Evolutionary conservation across 768 basidiomycete genomes (phyloP).

Genomic region (Naganishia onofrii): DNA sequence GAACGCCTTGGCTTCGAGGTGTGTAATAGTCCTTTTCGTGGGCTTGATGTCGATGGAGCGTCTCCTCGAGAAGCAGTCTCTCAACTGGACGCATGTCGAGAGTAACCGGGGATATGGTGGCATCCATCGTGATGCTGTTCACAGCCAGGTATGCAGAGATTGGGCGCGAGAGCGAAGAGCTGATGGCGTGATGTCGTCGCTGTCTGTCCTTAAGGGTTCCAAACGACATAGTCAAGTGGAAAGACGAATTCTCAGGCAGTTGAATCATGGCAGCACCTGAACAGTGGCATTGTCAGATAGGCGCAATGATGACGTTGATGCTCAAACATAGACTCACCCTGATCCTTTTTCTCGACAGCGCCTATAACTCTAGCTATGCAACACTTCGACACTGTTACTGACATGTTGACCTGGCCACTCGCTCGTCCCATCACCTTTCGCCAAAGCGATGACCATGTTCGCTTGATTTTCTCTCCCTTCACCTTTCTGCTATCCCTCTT

Average conservation of each 20-base stretch:
- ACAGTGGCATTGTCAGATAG: neutral
- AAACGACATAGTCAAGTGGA: neutral
- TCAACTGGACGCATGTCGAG: neutral
- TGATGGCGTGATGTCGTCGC: neutral
- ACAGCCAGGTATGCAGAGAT: slow-evolving; percentile 5
- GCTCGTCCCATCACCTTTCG: slow-evolving; percentile 23
- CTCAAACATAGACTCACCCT: neutral
- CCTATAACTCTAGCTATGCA: neutral
- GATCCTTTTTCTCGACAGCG: neutral
- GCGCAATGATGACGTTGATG: neutral
- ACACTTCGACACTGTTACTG: slow-evolving; percentile 10
- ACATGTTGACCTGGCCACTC: slow-evolving; percentile 10
- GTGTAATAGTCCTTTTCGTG: neutral
- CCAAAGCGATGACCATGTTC: neutral
- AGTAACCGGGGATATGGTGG: neutral
- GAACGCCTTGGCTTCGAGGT: no score
- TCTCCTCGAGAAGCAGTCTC: neutral
- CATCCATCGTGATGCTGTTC: slow-evolving; percentile 9
- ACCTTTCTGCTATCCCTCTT: no score
- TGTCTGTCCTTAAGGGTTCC: neutral
- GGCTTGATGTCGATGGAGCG: neutral
- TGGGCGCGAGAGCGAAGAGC: neutral
- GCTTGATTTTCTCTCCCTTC: neutral
- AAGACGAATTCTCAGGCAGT: slow-evolving; percentile 5
- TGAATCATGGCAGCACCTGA: neutral